A percentile compares a stretch with the other conserved stretches of the same genome.
Evolutionary conservation across 2,329 filamentous ascomycete species (phyloP).

Genomic region (Fusarium sarcochroum): DNA sequence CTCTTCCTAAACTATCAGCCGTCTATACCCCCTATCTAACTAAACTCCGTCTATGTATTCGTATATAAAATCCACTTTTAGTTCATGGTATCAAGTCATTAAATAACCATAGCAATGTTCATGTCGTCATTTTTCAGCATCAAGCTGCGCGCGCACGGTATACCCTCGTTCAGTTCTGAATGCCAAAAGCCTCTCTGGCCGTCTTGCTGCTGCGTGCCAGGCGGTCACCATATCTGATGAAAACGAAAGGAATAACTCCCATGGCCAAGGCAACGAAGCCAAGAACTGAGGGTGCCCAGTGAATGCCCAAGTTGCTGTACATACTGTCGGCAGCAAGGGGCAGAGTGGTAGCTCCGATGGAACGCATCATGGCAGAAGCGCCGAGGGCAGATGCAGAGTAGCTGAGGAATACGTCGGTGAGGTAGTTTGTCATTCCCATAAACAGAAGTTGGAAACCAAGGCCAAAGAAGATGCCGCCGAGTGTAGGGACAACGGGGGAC

Average conservation of each 20-base stretch:
- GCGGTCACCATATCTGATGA: slow-evolving; percentile 51
- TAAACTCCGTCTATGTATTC: slow-evolving; percentile 6
- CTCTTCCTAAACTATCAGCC: neutral
- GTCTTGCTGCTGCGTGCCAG: slow-evolving; percentile 49
- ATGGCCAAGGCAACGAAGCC: slow-evolving; percentile 51
- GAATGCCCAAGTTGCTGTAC: slow-evolving; percentile 52
- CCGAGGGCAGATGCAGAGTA: slow-evolving; percentile 55
- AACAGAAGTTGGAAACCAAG: slow-evolving; percentile 53
- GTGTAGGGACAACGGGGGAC: slow-evolving; percentile 54
- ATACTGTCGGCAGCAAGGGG: slow-evolving; percentile 53
- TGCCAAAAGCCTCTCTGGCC: slow-evolving; percentile 43
- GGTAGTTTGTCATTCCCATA: slow-evolving; percentile 55
- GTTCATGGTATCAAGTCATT: slow-evolving; percentile 5
- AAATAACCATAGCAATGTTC: neutral
- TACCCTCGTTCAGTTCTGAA: slow-evolving; percentile 20
- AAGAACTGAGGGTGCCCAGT: slow-evolving; percentile 55
- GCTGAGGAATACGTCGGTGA: slow-evolving; percentile 53
- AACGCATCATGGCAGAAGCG: slow-evolving; percentile 53
- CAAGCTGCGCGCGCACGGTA: neutral
- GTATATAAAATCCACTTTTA: neutral
- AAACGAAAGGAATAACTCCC: slow-evolving; percentile 53
- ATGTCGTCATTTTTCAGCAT: neutral
- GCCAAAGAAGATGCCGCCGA: slow-evolving; percentile 61
- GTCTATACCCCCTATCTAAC: slow-evolving; percentile 1
- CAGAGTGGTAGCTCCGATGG: slow-evolving; percentile 52